phyloP scores from a whole-genome alignment of 129 eudicot species.

The Escallonia herrerae region DNA sequence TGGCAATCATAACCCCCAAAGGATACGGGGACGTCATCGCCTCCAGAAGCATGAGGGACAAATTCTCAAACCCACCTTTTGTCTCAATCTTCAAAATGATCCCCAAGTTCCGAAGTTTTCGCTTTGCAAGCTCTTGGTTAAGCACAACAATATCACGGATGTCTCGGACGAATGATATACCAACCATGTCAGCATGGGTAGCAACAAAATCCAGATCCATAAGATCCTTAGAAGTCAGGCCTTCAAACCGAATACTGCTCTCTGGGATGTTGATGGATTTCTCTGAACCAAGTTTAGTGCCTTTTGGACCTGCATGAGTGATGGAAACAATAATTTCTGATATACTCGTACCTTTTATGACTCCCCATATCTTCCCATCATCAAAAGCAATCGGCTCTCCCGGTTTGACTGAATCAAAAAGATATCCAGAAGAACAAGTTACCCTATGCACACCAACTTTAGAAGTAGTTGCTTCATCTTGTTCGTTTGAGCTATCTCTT shows the following conservation, averaged over 20 bases:
- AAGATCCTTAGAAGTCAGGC: slow-evolving; percentile 73
- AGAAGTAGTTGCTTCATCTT: slow-evolving; percentile 17
- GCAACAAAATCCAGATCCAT: slow-evolving; percentile 75
- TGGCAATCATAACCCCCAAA: slow-evolving; percentile 79
- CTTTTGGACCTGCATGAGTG: slow-evolving; percentile 61
- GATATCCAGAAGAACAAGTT: slow-evolving; percentile 62
- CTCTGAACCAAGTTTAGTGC: slow-evolving; percentile 66
- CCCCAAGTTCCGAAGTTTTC: slow-evolving; percentile 41
- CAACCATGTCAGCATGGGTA: slow-evolving; percentile 73
- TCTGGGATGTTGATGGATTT: slow-evolving; percentile 79
- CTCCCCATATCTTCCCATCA: slow-evolving; percentile 84
- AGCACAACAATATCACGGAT: slow-evolving; percentile 47
- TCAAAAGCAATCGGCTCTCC: slow-evolving; percentile 75
- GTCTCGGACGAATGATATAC: slow-evolving; percentile 60
- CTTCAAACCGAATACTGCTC: slow-evolving; percentile 59
- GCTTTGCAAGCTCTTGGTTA: slow-evolving; percentile 44
- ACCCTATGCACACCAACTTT: slow-evolving; percentile 40
- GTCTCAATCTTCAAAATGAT: slow-evolving; percentile 69
- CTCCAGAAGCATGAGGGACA: slow-evolving; percentile 52
- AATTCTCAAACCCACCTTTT: slow-evolving; percentile 47
- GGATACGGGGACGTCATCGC: slow-evolving; percentile 70
- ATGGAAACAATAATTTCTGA: slow-evolving; percentile 66
- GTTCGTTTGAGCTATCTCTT: slow-evolving; percentile 47
- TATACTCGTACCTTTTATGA: slow-evolving; percentile 56
- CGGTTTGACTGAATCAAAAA: slow-evolving; percentile 81